Evolutionary conservation across 106 monocot genomes (phyloP), one percentile per base, ranked within the genome.

Genomic region (Chionographis japonica): DNA sequence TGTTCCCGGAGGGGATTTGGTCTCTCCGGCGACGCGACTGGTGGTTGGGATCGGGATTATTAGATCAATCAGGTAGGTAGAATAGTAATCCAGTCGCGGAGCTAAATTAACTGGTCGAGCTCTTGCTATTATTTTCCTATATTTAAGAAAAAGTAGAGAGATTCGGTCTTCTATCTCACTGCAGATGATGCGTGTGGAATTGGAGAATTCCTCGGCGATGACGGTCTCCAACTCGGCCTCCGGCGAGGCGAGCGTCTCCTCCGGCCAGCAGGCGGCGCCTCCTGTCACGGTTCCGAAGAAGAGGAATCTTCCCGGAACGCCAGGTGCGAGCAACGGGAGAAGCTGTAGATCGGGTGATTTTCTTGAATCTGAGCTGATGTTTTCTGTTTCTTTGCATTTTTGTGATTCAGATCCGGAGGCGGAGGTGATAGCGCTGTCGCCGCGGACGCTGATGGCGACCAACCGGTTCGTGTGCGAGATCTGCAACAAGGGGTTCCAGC

Each of bases 381-480:
- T 61, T 56, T 57, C 4, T 27, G 6, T 14, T 50, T 16, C 18
- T 40, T 41, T 59, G 19, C 12, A 2, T 17, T 66, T 50, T 59
- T 12, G 27, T 39, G 6, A 40, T 40, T 1, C 63, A 81, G 81
- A 81, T 81, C 81, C 81, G 40, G 50, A 75, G 4, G 80, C 80
- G 3, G 80, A 80, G 58, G 80, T 80, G 56, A 80, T 80, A 6
- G 80, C 70, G 9, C 61, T 81, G 18, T 81, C 80, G 38, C 80
- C 80, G 54, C 75, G 67, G 67, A 81, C 75, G 16, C 55, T 81
- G 38, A 52, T 81, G 66, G 80, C 80, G 65, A 81, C 80, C 50
- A 81, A 81, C 67, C 56, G 75, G n/a, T 81, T 81, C 71, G 80
- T 81, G 12, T 81, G 80, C 60, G 80, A 81, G 71, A 81, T 81